Percentiles rank a stretch among this genome's conserved stretches.
These are phyloP conservation scores for Pulveroboletus sp. DNA, from an alignment of 768 basidiomycete genomes.

Conservation along the genomic window DNA sequence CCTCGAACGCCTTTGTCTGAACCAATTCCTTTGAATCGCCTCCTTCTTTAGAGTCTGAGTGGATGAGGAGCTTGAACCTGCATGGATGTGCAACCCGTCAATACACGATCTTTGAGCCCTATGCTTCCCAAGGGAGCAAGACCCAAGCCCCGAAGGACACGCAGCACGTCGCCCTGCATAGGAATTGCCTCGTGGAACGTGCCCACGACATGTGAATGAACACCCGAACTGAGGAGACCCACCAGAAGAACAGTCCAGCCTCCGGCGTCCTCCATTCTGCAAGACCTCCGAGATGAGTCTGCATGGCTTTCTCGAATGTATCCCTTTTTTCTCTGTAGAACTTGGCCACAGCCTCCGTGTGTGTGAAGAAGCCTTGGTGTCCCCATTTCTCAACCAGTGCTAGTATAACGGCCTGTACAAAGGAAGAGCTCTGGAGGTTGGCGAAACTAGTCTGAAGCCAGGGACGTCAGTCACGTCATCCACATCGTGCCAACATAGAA, in stretches of 20 bases:
- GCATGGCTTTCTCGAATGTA: slow-evolving; percentile 71
- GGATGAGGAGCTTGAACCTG: slow-evolving; percentile 68
- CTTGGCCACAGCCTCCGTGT: slow-evolving; percentile 61
- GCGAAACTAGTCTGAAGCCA: slow-evolving; percentile 54
- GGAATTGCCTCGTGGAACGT: slow-evolving; percentile 3
- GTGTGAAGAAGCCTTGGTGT: slow-evolving; percentile 64
- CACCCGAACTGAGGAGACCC: slow-evolving; percentile 21
- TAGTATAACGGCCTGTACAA: slow-evolving; percentile 59
- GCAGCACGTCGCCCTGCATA: not conserved
- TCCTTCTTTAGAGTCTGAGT: slow-evolving; percentile 31
- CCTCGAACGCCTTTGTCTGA: slow-evolving; percentile 65
- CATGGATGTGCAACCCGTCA: slow-evolving; percentile 11
- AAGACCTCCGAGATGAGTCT: slow-evolving; percentile 69
- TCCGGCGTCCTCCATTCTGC: slow-evolving; percentile 70
- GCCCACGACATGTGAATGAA: slow-evolving; percentile 3
- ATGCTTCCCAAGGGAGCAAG: slow-evolving; percentile 3
- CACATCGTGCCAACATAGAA: slow-evolving; percentile 9
- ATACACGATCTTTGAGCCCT: slow-evolving; percentile 11
- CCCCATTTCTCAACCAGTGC: slow-evolving; percentile 69
- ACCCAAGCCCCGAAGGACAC: not conserved
- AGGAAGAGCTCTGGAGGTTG: slow-evolving; percentile 61
- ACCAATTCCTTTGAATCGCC: slow-evolving; percentile 74
- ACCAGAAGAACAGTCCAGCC: slow-evolving; percentile 91
- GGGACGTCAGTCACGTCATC: slow-evolving; percentile 8
- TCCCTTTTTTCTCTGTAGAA: slow-evolving; percentile 75